Percentiles rank a stretch among this genome's conserved stretches.
phyloP scores from a whole-genome alignment of 495 filamentous ascomycete species.

The Neurospora sp. region DNA sequence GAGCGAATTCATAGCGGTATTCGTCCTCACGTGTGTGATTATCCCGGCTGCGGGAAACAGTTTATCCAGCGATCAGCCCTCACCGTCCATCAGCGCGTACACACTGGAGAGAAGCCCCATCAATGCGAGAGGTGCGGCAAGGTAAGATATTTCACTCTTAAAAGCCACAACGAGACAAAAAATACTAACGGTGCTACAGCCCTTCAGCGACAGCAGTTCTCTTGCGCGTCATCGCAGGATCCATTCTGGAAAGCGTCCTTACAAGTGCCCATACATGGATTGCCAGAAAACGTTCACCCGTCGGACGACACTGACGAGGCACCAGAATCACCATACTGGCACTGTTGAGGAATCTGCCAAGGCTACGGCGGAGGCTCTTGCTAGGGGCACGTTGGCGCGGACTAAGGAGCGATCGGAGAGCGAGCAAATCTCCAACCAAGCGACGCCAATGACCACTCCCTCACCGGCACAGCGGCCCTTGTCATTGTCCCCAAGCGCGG shows the following conservation, averaged over 20 bases:
- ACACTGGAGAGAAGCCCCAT: conserved; percentile 96
- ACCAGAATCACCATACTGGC: conserved; percentile 92
- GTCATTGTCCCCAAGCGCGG: conserved; percentile 70
- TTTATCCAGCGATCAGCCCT: conserved; percentile 98
- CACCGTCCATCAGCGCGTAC: conserved; percentile 89
- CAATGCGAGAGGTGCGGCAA: conserved; percentile 97
- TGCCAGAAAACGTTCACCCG: conserved; percentile 98
- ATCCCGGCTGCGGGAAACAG: conserved; percentile 81
- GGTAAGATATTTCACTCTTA: conserved; percentile 41
- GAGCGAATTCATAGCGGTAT: conserved; percentile 93
- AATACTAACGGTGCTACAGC: conserved; percentile 41
- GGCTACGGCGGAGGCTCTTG: conserved; percentile 59
- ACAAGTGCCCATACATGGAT: conserved; percentile 94
- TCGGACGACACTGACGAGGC: conserved; percentile 85
- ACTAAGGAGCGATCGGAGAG: conserved; percentile 55
- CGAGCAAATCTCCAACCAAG: conserved; percentile 68
- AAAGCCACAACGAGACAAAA: neutral
- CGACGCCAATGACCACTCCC: conserved; percentile 76
- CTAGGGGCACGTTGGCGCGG: conserved; percentile 48
- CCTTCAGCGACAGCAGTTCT: conserved; percentile 97
- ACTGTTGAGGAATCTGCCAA: conserved; percentile 90
- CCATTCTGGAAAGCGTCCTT: conserved; percentile 90
- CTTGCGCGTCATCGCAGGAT: conserved; percentile 88
- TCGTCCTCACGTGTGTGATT: conserved; percentile 87
- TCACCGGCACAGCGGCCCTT: conserved; percentile 69